Evolutionary conservation across 768 basidiomycete genomes (phyloP), one percentile per base, ranked within the genome.

Genomic region (Pisolithus tinctorius): DNA sequence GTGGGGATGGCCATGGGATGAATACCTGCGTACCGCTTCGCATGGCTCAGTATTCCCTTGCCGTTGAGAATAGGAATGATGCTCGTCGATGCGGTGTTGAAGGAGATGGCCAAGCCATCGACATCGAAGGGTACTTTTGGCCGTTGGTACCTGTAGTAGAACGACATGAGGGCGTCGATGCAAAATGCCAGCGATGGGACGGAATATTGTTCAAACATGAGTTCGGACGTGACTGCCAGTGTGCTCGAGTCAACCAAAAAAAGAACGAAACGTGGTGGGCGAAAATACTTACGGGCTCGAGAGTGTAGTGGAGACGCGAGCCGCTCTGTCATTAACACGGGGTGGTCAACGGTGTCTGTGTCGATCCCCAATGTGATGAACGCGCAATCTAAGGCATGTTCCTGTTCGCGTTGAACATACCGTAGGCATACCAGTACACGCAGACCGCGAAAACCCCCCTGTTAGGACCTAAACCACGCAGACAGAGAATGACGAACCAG

Each of bases 261-360:
- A 39, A 30, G 9, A 20, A 34, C 6, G 13, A 1, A 27, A 38
- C 6, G 30, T 37, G 46, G 10, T 11, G 11, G 17, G 25, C 25
- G 20, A 41, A 2, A 39, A 17, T 16, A 79, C 91, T 50, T 64
- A 95, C 94, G 64, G 40, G 85, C 80, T 63, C 96, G 75, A 2
- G 92, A 96, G 67, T 94, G 90, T 20, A 94, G 65, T 0, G 93
- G 93, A 25, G 93, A 90, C 49, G 84, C 84, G 2, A 97, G 71
- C 6, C 93, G 78, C 67, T 99, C 96, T 0, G 93, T 88, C 91
- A 98, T 96, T 51, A 96, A 70, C 17, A 99, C 74, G 0, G 94
- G 93, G 62, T 96, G 93, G 49, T 87, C 80, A 26, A 98, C 77
- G 10, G 77, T 76, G 2, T 82, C 70, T 0, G 83, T 77, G 58